Percentiles rank a stretch among this genome's conserved stretches.
phyloP scores from a whole-genome alignment of 805 yeast genomes.

The Pichia nakasei region DNA sequence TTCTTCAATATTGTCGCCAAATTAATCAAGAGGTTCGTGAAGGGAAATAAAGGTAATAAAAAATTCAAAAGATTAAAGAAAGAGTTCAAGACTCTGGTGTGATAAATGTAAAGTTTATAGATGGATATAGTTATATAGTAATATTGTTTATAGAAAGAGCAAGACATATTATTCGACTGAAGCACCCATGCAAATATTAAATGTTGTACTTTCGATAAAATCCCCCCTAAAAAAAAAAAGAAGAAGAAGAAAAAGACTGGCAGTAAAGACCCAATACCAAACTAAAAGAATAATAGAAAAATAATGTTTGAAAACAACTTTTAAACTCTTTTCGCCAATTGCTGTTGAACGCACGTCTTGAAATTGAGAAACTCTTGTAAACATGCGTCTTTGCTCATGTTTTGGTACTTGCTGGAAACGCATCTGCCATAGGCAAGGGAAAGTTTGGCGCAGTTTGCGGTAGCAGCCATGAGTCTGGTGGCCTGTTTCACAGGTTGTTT shows the following conservation, averaged over 20 bases:
- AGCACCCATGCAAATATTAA: too few relatives aligned
- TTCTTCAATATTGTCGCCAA: constrained; percentile 35
- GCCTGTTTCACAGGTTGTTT: constrained; percentile 23
- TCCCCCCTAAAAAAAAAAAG: too few relatives aligned
- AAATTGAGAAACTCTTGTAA: constrained; percentile 40
- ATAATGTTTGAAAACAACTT: not conserved
- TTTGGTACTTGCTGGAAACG: constrained; percentile 39
- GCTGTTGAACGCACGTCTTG: constrained; percentile 38
- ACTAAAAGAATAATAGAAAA: not conserved
- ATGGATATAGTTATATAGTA: too few relatives aligned
- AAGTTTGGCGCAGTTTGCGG: constrained; percentile 21
- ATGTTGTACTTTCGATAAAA: too few relatives aligned
- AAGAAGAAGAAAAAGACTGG: not conserved
- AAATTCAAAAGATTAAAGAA: constrained; percentile 30
- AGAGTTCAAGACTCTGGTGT: constrained; percentile 16
- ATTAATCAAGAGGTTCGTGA: constrained; percentile 30
- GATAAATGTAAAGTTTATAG: too few relatives aligned
- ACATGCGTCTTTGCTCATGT: constrained; percentile 45
- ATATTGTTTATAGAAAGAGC: too few relatives aligned
- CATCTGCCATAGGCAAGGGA: constrained; percentile 46
- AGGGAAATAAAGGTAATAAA: constrained; percentile 23
- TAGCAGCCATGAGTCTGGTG: constrained; percentile 25
- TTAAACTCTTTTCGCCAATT: constrained; percentile 1
- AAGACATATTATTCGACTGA: too few relatives aligned
- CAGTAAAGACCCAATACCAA: not conserved